Percentiles rank a stretch among this genome's conserved stretches.
These are phyloP conservation scores for Quercus lobata DNA, from an alignment of 331 rosid genomes.

Conservation along the genomic window DNA sequence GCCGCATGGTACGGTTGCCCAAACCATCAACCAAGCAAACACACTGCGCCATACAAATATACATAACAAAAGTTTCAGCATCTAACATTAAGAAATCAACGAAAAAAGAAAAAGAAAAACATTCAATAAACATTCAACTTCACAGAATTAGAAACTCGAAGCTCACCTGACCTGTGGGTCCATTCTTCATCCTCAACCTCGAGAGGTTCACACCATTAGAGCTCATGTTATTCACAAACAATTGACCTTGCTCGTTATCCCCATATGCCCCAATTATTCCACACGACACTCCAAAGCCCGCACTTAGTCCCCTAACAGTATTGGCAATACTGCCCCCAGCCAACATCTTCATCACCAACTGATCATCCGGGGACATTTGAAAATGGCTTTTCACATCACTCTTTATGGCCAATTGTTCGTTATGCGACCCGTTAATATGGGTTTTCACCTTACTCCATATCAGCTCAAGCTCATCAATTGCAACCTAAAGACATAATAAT, in stretches of 20 bases:
- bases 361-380: constrained; percentile 13
- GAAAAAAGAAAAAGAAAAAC: neutral
- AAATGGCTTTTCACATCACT: constrained; percentile 47
- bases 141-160: neutral
- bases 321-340: constrained; percentile 97
- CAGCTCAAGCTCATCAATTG: constrained; percentile 54
- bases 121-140: neutral
- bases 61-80: constrained; percentile 16
- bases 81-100: neutral
- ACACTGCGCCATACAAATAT: constrained; percentile 50
- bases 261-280: constrained; percentile 90
- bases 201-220: constrained; percentile 66
- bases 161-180: constrained; percentile 84
- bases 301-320: constrained; percentile 75
- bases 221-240: constrained; percentile 72
- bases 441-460: constrained; percentile 52
- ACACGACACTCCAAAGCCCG: constrained; percentile 64
- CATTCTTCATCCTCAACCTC: constrained; percentile 65
- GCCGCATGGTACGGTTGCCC: constrained; percentile 97
- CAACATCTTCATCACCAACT: constrained; percentile 49
- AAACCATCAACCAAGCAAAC: constrained; percentile 88
- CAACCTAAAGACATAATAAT: constrained; percentile 37
- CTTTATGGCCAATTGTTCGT: neutral
- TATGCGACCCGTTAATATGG: constrained; percentile 8
- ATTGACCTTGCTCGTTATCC: constrained; percentile 72